Percentiles rank a stretch among this genome's conserved stretches.
Conservation (phyloP, 805 yeast species). For the Starmerella gropengiesseri region DNA sequence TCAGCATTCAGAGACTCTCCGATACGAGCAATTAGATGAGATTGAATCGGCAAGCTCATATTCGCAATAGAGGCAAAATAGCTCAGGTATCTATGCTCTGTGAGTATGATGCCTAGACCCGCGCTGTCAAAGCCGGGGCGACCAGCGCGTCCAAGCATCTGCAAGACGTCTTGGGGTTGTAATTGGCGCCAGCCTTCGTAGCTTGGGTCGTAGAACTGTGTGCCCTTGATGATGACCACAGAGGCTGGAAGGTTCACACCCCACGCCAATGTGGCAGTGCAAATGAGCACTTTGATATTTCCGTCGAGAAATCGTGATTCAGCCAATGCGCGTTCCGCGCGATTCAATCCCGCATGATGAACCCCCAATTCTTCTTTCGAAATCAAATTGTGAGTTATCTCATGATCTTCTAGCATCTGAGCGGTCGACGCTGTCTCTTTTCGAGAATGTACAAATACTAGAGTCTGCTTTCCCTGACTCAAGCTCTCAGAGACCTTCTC, state of each 20-base stretch:
- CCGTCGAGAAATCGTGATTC: constrained; percentile 79
- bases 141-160: constrained; percentile 98
- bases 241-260: constrained; percentile 98
- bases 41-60: constrained; percentile 86
- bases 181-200: constrained; percentile 79
- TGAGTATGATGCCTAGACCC: constrained; percentile 91
- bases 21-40: constrained; percentile 61
- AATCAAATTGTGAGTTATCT: constrained; percentile 22
- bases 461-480: constrained; percentile 58
- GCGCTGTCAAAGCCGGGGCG: constrained; percentile 85
- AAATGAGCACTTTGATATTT: constrained; percentile 74
- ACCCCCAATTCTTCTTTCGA: constrained; percentile 36
- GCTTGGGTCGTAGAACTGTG: constrained; percentile 87
- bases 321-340: constrained; percentile 75
- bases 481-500: constrained; percentile 56
- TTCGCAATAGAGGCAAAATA: constrained; percentile 83
- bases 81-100: constrained; percentile 73
- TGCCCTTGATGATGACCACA: constrained; percentile 89
- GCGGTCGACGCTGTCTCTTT: constrained; percentile 85
- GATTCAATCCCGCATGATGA: constrained; percentile 94
- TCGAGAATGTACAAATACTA: constrained; percentile 86
- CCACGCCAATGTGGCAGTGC: constrained; percentile 98
- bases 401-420: constrained; percentile 52
- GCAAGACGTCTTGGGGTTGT: constrained; percentile 90
- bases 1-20: constrained; percentile 82